A percentile compares a stretch with the other conserved stretches of the same genome.
Conservation (phyloP, 345 rosid species). For the Hypericum androsaemum region DNA sequence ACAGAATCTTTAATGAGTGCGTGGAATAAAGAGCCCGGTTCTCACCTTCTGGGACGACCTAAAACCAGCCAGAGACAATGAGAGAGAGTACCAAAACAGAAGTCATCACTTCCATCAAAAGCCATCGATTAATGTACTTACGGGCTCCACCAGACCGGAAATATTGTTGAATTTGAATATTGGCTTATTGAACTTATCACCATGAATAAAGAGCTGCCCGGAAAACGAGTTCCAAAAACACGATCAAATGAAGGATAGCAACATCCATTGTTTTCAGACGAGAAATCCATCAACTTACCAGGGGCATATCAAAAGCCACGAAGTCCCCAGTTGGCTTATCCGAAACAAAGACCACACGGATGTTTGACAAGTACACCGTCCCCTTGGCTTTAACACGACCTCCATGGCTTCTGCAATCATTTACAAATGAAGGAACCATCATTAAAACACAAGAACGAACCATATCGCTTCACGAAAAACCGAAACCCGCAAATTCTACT, state of each 20-base stretch:
- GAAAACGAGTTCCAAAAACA: slow-evolving; percentile 9
- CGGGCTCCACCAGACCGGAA: slow-evolving; percentile 85
- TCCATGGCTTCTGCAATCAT: too few species aligned
- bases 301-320: too few species aligned
- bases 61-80: neutral
- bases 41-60: slow-evolving; percentile 51
- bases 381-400: too few species aligned
- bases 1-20: slow-evolving; percentile 74
- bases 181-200: slow-evolving; percentile 91
- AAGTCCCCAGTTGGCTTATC: too few species aligned
- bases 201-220: slow-evolving; percentile 66
- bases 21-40: slow-evolving; percentile 77
- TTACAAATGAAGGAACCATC: too few species aligned
- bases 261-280: too few species aligned
- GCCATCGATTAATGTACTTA: slow-evolving; percentile 29
- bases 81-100: neutral
- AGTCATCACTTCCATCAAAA: neutral
- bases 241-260: neutral
- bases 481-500: too few species aligned
- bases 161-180: slow-evolving; percentile 88
- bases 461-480: too few species aligned
- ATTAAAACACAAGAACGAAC: too few species aligned
- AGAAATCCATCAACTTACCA: too few species aligned
- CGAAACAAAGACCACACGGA: too few species aligned
- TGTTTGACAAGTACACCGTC: too few species aligned